Evolutionary conservation across 352 stramenopile species (phyloP).

Genomic region (Elongisporangium prolatum): DNA sequence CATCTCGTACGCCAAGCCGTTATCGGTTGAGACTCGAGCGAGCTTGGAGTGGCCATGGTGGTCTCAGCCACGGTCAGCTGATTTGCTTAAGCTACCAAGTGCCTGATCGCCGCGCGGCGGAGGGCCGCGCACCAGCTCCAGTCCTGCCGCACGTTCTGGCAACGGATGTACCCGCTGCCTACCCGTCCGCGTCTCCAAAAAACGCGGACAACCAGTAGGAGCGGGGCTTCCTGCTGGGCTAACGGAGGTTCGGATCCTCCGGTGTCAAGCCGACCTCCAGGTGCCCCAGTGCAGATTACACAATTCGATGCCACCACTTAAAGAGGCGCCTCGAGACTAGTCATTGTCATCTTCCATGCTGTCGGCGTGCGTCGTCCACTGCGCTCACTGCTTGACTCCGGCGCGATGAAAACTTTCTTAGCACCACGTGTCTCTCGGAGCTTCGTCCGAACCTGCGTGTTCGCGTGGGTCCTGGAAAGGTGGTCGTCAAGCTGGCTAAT

Average conservation of each 20-base stretch:
- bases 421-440: slow-evolving; percentile 3
- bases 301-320: too few species aligned
- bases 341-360: slow-evolving; percentile 12
- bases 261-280: slow-evolving; percentile 3
- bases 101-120: slow-evolving; percentile 8
- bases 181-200: slow-evolving; percentile 1
- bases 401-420: slow-evolving; percentile 21
- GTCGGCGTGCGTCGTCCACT: slow-evolving; percentile 5
- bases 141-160: slow-evolving; percentile 1
- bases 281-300: too few species aligned
- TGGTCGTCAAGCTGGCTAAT: slow-evolving; percentile 3
- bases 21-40: too few species aligned
- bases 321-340: slow-evolving; percentile 10
- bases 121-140: slow-evolving; percentile 9
- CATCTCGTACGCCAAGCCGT: too few species aligned
- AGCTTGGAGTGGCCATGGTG: too few species aligned
- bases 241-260: slow-evolving; percentile 3
- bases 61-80: not conserved
- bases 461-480: too few species aligned
- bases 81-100: slow-evolving; percentile 6
- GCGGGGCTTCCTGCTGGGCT: slow-evolving; percentile 7
- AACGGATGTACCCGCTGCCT: not conserved
- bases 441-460: too few species aligned
- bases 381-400: slow-evolving; percentile 11
- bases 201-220: slow-evolving; percentile 10